Base-by-base conservation (phyloP, 1,284 basidiomycete species). In the Cystobasidium sp. region DNA sequence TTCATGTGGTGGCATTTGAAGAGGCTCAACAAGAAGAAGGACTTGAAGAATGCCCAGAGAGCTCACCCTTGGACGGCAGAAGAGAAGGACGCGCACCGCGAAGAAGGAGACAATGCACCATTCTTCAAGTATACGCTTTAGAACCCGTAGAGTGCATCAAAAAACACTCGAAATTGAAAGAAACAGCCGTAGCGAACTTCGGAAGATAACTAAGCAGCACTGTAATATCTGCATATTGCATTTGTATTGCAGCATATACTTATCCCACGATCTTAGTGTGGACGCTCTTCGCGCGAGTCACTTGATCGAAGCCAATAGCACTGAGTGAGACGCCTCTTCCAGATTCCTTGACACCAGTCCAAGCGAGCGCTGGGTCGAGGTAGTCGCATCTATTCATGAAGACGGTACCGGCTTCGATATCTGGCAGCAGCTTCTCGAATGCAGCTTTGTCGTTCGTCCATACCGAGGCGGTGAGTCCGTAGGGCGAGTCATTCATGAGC, bases 401-500 rank as follows among this genome's bases (percentile, higher is more conserved):
- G 3, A 97, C 94, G 0, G 94, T 97, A 1, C 95, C 95, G 0
- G 90, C 89, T 77, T 95, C 89, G 58, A 97, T 83, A 76, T 89
- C 87, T 75, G 91, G 89, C 0, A 86, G 88, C 61, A 97, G 85
- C 69, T 81, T 83, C 75, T 90, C 81, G 84, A 96, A 96, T 0
- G 87, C 88, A 4, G 84, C 82, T 73, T 90, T 86, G 0, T 79
- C 79, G 79, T 92, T 87, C 0, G 95, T 97, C 95, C 95, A 98
- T 41, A 98, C 83, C 20, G 92, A 94, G 0, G 93, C 92, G 0
- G 95, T 98, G 44, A 98, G 86, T 14, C 95, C 95, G 81, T 95
- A 97, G 0, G 87, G 88, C n/a, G 94, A 97, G 83, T 97, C 94
- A 82, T 98, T 97, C 92, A 98, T 97, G 43, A 97, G 86, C 44